A percentile compares a stretch with the other conserved stretches of the same genome.
phyloP scores from a whole-genome alignment of 768 basidiomycete genomes.

The Tulasnella sp. region DNA sequence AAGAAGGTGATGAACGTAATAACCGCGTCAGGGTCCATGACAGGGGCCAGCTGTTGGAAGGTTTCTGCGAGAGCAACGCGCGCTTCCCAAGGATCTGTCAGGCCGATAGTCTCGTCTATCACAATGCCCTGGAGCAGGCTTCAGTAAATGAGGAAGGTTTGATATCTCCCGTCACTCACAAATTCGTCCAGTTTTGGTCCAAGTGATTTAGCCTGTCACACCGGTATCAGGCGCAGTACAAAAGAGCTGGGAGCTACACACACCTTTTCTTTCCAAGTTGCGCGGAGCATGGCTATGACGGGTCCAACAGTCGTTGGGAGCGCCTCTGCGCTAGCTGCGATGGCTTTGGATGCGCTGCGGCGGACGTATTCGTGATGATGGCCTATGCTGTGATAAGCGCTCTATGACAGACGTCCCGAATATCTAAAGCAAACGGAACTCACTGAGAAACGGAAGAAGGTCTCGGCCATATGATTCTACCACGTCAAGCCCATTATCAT shows the following conservation, averaged over 20 bases:
- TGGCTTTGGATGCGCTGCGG: conserved; percentile 37
- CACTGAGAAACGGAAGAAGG: conserved; percentile 61
- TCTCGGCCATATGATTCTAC: conserved; percentile 51
- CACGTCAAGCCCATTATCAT: conserved; percentile 88
- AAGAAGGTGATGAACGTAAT: conserved; percentile 73
- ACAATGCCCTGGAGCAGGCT: conserved; percentile 70
- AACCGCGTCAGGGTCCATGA: conserved; percentile 51
- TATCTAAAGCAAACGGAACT: conserved; percentile 19
- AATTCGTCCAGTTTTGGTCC: conserved; percentile 91
- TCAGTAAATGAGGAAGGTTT: neutral
- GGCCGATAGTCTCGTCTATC: conserved; percentile 73
- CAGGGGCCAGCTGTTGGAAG: conserved; percentile 55
- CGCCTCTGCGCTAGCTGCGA: conserved; percentile 34
- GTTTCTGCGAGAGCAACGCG: conserved; percentile 62
- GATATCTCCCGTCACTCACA: conserved; percentile 35
- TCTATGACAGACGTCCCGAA: too few species aligned
- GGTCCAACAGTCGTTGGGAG: conserved; percentile 26
- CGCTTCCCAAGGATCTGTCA: conserved; percentile 78
- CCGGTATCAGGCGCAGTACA: neutral
- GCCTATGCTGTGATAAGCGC: conserved; percentile 34
- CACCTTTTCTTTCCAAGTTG: conserved; percentile 77
- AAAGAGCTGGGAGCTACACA: neutral
- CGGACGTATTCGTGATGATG: conserved; percentile 78
- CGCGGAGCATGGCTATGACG: conserved; percentile 35
- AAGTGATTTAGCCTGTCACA: conserved; percentile 60